Evolutionary conservation across 2,329 filamentous ascomycete genomes (phyloP), one percentile per base, ranked within the genome.

Genomic region (Colletotrichum nymphaeae): DNA sequence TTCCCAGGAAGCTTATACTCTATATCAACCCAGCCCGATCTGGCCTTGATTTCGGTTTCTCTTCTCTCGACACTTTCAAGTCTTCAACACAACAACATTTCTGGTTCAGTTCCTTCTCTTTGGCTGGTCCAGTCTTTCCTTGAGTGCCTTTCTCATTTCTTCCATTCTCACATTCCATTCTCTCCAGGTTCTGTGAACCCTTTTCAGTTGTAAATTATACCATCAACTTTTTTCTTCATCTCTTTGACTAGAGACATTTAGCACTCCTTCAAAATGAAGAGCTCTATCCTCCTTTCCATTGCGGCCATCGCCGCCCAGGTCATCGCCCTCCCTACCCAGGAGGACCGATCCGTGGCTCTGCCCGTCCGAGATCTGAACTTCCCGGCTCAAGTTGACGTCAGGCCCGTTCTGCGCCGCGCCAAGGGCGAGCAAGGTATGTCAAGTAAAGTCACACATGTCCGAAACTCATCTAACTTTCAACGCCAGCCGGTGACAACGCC

Each of bases 221-320:
- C 32, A 30, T 57, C 26, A 53, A 24, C 16, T 19, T 52, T 65
- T 64, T 12, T 26, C 46, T 24, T 24, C 14, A 49, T 52, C 58
- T 52, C 35, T 52, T 28, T 57, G 28, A 35, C 53, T 30, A 30
- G 35, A 53, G 28, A 28, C 24, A 64, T 32, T 55, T 28, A 70
- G 56, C 24, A 37, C 58, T 30, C 63, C 63, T 28, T 59, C 53
- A 72, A 52, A 59, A 75, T 75, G 74, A 75, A 75, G 74, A 73
- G 71, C 58, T 63, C 74, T 42, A 53, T 75, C 24, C 55, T 74
- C 19, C 46, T 74, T 14, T 74, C 74, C 37, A 62, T 75, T 53
- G 74, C 67, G 71, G 74, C 71, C 22, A 62, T 75, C 32, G 74
- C 74, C 32, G 67, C 74, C 63, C 67, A 74, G n/a, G 74, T 71